Percentiles rank a stretch among this genome's conserved stretches.
phyloP scores from a whole-genome alignment of 176 grass and related monocot species.

The Elymus sibiricus region DNA sequence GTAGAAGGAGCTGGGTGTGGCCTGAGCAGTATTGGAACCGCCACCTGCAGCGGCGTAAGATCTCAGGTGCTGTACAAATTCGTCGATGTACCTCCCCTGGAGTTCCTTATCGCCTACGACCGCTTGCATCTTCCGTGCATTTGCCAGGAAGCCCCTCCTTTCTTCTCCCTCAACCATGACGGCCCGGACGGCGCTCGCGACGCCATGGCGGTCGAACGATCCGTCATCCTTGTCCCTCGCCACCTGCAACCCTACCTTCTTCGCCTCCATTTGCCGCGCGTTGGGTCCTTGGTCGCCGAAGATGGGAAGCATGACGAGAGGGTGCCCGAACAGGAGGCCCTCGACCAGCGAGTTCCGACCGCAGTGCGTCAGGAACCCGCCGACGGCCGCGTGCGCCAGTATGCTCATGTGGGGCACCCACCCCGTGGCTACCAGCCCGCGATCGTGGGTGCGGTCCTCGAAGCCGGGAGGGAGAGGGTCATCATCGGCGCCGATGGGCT shows the following conservation, averaged over 20 bases:
- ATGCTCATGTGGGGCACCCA: not conserved
- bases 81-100: not conserved
- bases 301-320: not conserved
- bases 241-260: not conserved
- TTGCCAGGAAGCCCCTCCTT: not conserved
- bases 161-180: not conserved
- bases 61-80: not conserved
- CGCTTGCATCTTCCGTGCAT: not conserved
- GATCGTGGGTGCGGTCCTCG: not conserved
- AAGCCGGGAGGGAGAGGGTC: not conserved
- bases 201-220: not conserved
- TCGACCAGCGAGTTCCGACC: not conserved
- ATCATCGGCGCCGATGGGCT: not conserved
- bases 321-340: not conserved
- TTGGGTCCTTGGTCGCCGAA: not conserved
- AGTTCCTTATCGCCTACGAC: not conserved
- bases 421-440: not conserved
- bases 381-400: not conserved
- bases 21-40: too few species aligned
- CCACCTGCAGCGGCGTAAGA: not conserved
- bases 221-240: not conserved
- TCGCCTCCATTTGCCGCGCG: not conserved
- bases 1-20: too few species aligned
- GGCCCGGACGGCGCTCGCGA: not conserved
- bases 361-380: not conserved